Conservation (phyloP, 345 rosid genomes). For the Lagerstroemia speciosa region DNA sequence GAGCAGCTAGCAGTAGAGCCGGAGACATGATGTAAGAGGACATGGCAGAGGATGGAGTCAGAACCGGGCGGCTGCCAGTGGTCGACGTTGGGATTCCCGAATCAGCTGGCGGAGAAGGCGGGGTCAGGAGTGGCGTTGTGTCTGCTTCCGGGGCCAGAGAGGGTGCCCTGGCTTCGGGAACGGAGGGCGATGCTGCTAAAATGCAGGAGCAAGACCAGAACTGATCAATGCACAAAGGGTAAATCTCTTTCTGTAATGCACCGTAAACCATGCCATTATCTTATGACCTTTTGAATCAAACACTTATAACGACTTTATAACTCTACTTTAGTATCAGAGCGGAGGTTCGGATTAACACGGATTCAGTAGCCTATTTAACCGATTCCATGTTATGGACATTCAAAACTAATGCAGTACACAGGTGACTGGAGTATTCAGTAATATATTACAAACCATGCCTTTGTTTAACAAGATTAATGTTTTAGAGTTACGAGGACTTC, state of each 20-base stretch:
- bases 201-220: neutral
- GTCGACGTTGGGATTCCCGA: constrained; percentile 32
- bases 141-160: constrained; percentile 49
- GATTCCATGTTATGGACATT: too few relatives aligned
- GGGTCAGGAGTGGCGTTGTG: constrained; percentile 41
- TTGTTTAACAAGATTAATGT: neutral
- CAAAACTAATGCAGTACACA: too few relatives aligned
- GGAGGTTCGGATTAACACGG: too few relatives aligned
- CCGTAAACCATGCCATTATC: too few relatives aligned
- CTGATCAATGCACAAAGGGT: too few relatives aligned
- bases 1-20: constrained; percentile 31
- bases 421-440: too few relatives aligned
- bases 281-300: too few relatives aligned
- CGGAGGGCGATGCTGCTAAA: constrained; percentile 28
- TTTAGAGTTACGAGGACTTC: neutral
- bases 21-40: constrained; percentile 30
- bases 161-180: constrained; percentile 52
- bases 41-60: constrained; percentile 48
- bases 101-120: constrained; percentile 25
- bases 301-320: too few relatives aligned
- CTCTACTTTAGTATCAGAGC: too few relatives aligned
- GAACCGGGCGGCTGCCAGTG: constrained; percentile 42
- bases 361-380: too few relatives aligned
- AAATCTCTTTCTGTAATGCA: too few relatives aligned
- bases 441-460: too few relatives aligned